Conservation (phyloP, 139 green algal genomes). For the Coelastrella sp. region DNA sequence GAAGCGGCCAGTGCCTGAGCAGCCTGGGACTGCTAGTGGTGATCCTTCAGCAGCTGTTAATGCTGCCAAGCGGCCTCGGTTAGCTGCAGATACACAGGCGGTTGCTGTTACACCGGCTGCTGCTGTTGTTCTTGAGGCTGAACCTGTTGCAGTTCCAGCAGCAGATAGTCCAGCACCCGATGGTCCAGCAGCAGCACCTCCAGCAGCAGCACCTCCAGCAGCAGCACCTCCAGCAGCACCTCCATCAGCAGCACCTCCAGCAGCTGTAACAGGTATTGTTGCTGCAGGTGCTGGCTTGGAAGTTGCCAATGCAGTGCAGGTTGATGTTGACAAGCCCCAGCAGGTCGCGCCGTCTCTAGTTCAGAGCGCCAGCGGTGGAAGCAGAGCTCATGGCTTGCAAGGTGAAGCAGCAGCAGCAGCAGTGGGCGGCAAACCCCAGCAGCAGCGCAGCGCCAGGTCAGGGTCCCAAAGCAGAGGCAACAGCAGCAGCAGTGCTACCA, state of each 20-base stretch:
- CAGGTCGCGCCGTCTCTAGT: too few species aligned
- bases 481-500: not conserved
- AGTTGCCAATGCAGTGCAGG: not conserved
- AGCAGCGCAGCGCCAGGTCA: not conserved
- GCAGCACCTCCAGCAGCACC: not conserved
- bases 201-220: not conserved
- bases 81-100: not conserved
- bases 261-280: not conserved
- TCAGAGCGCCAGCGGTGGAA: not conserved
- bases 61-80: conserved; percentile 5
- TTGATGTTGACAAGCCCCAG: too few species aligned
- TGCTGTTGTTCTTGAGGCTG: not conserved
- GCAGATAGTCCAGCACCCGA: not conserved
- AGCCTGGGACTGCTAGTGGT: not conserved
- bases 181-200: not conserved
- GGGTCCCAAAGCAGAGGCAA: not conserved
- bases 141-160: conserved; percentile 16
- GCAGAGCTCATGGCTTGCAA: not conserved
- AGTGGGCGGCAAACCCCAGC: not conserved
- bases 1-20: not conserved
- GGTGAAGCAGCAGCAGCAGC: not conserved
- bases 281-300: not conserved
- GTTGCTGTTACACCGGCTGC: not conserved
- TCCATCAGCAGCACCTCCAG: not conserved
- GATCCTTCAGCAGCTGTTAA: not conserved